Evolutionary conservation across 108 stramenopile genomes (phyloP).

Genomic region (Craspedostauros australis): DNA sequence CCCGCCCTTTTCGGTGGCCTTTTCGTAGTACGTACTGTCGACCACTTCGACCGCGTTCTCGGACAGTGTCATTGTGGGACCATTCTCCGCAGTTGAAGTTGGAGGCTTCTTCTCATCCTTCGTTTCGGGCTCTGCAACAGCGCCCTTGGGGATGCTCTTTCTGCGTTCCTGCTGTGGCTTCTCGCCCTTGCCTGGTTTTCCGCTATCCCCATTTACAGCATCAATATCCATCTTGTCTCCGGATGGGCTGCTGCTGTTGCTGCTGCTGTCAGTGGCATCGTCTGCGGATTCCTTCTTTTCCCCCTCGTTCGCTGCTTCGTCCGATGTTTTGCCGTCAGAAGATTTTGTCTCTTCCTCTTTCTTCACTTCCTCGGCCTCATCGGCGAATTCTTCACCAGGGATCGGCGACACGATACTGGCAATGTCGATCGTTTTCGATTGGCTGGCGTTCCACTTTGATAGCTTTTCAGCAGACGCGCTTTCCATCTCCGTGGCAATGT

Average conservation of each 20-base stretch:
- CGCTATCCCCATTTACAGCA: background rate
- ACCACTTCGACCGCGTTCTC: conserved; percentile 41
- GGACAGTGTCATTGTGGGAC: conserved; percentile 16
- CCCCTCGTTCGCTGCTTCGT: background rate
- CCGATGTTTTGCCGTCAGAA: background rate
- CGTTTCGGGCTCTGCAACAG: no score
- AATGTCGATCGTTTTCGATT: conserved; percentile 22
- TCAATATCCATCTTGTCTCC: no score
- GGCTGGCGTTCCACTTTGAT: conserved; percentile 13
- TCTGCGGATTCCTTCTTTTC: no score
- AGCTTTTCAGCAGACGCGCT: conserved; percentile 39
- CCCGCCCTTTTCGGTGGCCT: conserved; percentile 8
- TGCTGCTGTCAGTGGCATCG: no score
- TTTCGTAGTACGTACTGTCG: conserved; percentile 22
- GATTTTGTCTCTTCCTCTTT: background rate
- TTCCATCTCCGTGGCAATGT: conserved; percentile 52
- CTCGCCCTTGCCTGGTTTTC: background rate
- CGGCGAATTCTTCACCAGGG: conserved; percentile 11
- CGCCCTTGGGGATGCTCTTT: no score
- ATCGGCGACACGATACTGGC: conserved; percentile 23
- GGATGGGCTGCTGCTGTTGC: no score
- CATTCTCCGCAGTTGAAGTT: background rate
- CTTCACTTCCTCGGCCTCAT: conserved; percentile 13
- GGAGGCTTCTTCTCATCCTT: background rate
- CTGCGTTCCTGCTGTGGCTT: background rate